Evolutionary conservation across 257 asterid species (phyloP).

Genomic region (Nicotiana obtusifolia): DNA sequence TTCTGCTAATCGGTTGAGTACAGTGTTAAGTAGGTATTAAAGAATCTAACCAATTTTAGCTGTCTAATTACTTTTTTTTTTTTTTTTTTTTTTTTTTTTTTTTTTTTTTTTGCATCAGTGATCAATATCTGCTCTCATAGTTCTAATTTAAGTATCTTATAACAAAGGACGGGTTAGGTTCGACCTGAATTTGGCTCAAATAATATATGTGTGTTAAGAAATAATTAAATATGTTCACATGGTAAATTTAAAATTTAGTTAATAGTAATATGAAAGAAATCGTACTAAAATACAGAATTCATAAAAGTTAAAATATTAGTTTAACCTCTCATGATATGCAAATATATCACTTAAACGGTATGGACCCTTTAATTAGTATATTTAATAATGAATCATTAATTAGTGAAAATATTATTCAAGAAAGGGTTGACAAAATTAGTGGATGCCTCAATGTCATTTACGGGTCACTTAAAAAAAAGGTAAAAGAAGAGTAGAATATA

Average conservation of each 20-base stretch:
- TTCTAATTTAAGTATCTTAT: no score
- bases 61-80: not conserved
- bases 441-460: not conserved
- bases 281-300: no score
- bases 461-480: not conserved
- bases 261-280: no score
- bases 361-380: not conserved
- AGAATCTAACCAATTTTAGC: not conserved
- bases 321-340: no score
- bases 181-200: no score
- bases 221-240: no score
- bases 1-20: not conserved
- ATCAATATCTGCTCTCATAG: not conserved
- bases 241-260: no score
- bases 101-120: not conserved
- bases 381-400: not conserved
- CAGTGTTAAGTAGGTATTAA: not conserved
- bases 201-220: no score
- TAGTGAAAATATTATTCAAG: not conserved
- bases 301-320: no score
- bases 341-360: not conserved
- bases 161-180: not conserved
- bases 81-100: not conserved
- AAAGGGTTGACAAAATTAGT: not conserved
- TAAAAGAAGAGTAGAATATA: not conserved